Evolutionary conservation across 179 eudicot genomes (phyloP), one percentile per base, ranked within the genome.

Genomic region (Carnegiea gigantea): DNA sequence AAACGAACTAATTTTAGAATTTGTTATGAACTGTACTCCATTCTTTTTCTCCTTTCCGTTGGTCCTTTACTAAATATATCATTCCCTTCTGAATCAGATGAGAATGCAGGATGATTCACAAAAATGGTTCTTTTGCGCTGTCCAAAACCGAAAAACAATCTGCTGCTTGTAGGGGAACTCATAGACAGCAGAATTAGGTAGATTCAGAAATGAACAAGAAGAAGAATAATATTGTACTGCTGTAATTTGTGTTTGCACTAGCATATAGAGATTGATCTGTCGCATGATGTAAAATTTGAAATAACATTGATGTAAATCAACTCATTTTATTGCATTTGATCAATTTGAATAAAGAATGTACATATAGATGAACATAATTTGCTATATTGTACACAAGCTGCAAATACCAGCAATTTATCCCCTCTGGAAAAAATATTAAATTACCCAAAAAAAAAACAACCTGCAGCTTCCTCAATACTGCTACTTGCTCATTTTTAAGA

Each of bases 381-480:
- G 62, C 24, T 17, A 44, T 68, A 65, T 17, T 65, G 65, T 40
- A 70, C 72, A 30, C 11, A 59, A 75, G 33, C 75, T 64, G 79
- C 83, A 18, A 75, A 53, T 44, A 38, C 24, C 70, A 73, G 79
- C 81, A 73, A 83, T 24, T 71, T 49, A 70, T 77, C 28, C 77
- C 83, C 46, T 30, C 3, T 10, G 20, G 13, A 73, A 71, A 71
- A 57, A 43, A 28, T 30, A 17, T 10, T 3, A 73, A 73, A 36
- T 40, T 33, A 33, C 36, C 36, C 18, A 7, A 78, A 11, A 46
- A 46, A 46, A 1, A 78, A 23, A 24, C 0, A 40, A 62, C 30
- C 28, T 23, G 6, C 21, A 70, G 17, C 44, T 76, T 68, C 21
- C 79, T 20, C 36, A 7, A 53, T 76, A 14, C 43, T 14, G 46